Percentiles rank a stretch among this genome's conserved stretches.
phyloP scores from a whole-genome alignment of 176 grass and related monocot genomes.

The Eragrostis nindensis region DNA sequence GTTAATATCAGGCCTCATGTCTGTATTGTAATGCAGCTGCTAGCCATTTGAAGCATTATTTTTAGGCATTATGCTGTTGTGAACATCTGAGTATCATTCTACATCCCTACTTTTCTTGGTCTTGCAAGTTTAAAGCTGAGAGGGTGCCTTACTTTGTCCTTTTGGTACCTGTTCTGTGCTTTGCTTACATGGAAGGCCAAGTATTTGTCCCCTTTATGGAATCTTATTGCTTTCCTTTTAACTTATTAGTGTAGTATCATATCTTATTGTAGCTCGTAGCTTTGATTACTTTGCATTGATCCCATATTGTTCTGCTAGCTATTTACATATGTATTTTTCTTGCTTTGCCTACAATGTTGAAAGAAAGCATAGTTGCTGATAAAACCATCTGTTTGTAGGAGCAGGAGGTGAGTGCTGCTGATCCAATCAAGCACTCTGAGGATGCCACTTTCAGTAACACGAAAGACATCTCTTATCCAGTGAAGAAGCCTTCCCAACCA shows the following conservation, averaged over 20 bases:
- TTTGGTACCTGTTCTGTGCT: slow-evolving; percentile 42
- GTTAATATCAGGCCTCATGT: slow-evolving; percentile 15
- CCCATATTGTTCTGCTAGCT: background rate
- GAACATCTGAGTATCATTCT: slow-evolving; percentile 17
- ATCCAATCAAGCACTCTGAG: slow-evolving; percentile 48
- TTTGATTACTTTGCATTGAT: background rate
- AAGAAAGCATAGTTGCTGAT: slow-evolving; percentile 26
- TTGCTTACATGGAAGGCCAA: slow-evolving; percentile 48
- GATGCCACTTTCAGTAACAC: slow-evolving; percentile 46
- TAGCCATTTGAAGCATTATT: slow-evolving; percentile 25
- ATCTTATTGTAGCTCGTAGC: slow-evolving; percentile 8
- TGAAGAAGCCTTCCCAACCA: slow-evolving; percentile 53
- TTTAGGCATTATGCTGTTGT: slow-evolving; percentile 1
- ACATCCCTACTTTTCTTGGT: slow-evolving; percentile 28
- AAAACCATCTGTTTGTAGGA: slow-evolving; percentile 38
- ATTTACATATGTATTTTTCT: background rate
- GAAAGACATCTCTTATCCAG: slow-evolving; percentile 47
- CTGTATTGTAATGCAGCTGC: slow-evolving; percentile 6
- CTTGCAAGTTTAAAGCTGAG: slow-evolving; percentile 29
- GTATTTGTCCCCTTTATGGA: slow-evolving; percentile 29
- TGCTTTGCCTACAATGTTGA: slow-evolving; percentile 10
- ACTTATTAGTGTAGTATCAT: background rate
- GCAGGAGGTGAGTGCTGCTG: slow-evolving; percentile 51
- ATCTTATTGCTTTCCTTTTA: slow-evolving; percentile 29
- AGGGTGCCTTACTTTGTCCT: slow-evolving; percentile 28